Evolutionary conservation across 208 protist genomes (phyloP), one percentile per base, ranked within the genome.

Genomic region (Trypanosoma lewisi): DNA sequence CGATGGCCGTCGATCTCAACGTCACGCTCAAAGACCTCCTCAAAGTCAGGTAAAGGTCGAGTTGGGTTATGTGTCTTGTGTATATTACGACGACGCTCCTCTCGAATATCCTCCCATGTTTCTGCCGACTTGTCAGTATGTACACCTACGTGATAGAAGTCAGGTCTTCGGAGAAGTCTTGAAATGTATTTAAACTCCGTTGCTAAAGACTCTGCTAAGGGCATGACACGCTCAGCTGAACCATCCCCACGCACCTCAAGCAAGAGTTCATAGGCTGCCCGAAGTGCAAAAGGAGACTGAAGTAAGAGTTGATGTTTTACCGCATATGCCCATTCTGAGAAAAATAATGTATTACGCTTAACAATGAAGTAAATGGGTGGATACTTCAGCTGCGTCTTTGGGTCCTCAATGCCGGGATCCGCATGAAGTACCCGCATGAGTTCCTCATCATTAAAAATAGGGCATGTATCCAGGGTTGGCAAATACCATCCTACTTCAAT

Each of bases 291-390:
- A 11, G 91, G 91, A 3, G 83, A 93, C 63, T 94, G 87, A 12
- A 94, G 77, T 25, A 96, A 76, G 41, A 96, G 71, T 64, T 94
- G 85, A 67, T 96, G 91, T 67, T 89, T 89, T 52, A 96, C 91
- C 12, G 85, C 85, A 68, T 88, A 94, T 30, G 91, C 91, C 88
- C 91, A 96, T 70, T 96, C 91, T 11, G 83, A 92, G 33, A 96
- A 69, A 59, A 88, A 77, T 23, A 96, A 60, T 30, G 78, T 78
- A 55, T 77, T 73, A 33, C 87, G 91, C 67, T 94, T 93, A 12
- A 93, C 70, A 37, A 90, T 73, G 51, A 96, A 86, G 73, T 96
- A 96, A 39, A 96, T 78, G n/a, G 91, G 91, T 30, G 91, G 85
- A 70, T 93, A 88, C 62, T 52, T 77, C 33, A 91, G 67, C 21